Evolutionary conservation across 768 basidiomycete species (phyloP).

Genomic region (Lactarius pseudohatsudake): DNA sequence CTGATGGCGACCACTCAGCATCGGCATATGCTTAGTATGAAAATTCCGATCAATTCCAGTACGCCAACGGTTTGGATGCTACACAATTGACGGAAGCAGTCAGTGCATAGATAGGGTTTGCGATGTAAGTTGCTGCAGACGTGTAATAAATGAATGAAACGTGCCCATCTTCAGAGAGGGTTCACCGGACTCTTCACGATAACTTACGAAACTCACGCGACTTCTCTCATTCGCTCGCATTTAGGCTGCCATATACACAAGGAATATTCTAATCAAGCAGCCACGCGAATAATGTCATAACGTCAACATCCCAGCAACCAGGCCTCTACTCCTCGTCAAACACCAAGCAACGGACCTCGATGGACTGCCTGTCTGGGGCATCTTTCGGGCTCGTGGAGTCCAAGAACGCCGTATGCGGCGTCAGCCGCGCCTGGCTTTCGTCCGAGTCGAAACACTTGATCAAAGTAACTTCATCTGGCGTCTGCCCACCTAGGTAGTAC

Average conservation of each 20-base stretch:
- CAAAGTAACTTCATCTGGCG: constrained; percentile 33
- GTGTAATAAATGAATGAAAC: neutral
- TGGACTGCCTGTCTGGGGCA: constrained; percentile 44
- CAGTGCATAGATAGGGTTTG: constrained; percentile 31
- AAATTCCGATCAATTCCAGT: constrained; percentile 79
- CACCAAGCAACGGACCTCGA: constrained; percentile 46
- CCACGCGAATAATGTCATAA: neutral
- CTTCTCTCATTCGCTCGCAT: neutral
- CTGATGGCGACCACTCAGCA: neutral
- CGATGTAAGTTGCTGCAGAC: constrained; percentile 10
- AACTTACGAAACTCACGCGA: neutral
- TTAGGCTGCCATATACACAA: neutral
- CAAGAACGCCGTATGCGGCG: constrained; percentile 45
- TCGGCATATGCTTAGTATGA: constrained; percentile 53
- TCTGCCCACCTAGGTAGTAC: constrained; percentile 38
- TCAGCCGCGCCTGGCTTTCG: constrained; percentile 41
- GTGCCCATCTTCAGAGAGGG: neutral
- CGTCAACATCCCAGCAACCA: neutral
- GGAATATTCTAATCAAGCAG: neutral
- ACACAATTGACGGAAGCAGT: constrained; percentile 25
- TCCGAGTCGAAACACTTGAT: constrained; percentile 47
- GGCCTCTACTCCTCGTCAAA: constrained; percentile 40
- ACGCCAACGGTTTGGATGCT: constrained; percentile 54
- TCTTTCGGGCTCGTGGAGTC: constrained; percentile 38
- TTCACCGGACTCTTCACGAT: neutral